These are phyloP conservation scores for Claviceps quebecensis DNA, from an alignment of 2,329 filamentous ascomycete genomes.

Conservation along the genomic window DNA sequence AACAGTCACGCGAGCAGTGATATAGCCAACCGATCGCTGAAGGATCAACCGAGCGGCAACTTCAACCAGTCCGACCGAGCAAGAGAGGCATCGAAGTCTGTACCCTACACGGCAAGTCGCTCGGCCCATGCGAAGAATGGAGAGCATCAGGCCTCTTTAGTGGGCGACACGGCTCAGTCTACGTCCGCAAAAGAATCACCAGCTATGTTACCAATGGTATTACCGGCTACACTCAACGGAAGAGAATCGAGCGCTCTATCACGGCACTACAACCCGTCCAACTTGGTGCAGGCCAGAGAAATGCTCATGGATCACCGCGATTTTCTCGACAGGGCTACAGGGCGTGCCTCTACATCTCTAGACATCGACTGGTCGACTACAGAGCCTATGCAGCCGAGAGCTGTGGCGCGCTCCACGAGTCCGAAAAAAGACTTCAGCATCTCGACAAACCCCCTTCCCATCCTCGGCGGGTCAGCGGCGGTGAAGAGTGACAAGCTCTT, in stretches of 20 bases:
- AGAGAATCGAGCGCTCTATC: slow-evolving; percentile 19
- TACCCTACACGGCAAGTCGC: slow-evolving; percentile 1
- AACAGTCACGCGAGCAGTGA: not conserved
- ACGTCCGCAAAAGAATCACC: slow-evolving; percentile 19
- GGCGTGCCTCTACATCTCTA: slow-evolving; percentile 19
- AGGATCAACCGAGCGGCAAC: not conserved
- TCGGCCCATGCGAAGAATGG: slow-evolving; percentile 5
- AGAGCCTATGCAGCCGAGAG: slow-evolving; percentile 14
- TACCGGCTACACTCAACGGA: slow-evolving; percentile 13
- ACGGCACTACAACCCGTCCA: slow-evolving; percentile 18
- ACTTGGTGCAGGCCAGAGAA: slow-evolving; percentile 21
- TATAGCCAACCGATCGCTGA: not conserved
- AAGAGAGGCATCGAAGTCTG: not conserved
- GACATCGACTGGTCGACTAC: slow-evolving; percentile 18
- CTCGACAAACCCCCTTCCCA: slow-evolving; percentile 10
- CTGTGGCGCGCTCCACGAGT: slow-evolving; percentile 14
- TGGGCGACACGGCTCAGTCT: not conserved
- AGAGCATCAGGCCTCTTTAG: slow-evolving; percentile 5
- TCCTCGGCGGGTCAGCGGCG: slow-evolving; percentile 6
- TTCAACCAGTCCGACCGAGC: not conserved
- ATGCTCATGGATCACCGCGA: slow-evolving; percentile 22
- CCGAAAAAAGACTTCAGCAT: slow-evolving; percentile 16
- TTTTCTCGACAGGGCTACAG: slow-evolving; percentile 16
- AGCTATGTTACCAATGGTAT: slow-evolving; percentile 17
- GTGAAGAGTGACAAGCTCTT: slow-evolving; percentile 6